phyloP scores from a whole-genome alignment of 352 stramenopile genomes.

The Phytophthora idaei region DNA sequence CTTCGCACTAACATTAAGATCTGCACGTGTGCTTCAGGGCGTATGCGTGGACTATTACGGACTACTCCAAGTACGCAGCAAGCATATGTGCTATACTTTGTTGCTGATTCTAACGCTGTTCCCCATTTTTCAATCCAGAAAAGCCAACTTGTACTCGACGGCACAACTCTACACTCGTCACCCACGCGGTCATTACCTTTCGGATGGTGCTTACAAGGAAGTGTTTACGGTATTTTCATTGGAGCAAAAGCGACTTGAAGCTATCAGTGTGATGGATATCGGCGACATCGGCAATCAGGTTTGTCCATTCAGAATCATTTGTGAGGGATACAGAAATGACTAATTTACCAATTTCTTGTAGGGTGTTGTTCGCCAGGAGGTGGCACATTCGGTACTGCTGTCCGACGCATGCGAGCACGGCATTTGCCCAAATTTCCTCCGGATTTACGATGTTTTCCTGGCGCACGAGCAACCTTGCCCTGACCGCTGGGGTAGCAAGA shows the following conservation, averaged over 20 bases:
- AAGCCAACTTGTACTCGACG: constrained; percentile 45
- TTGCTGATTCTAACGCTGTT: constrained; percentile 12
- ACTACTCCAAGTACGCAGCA: constrained; percentile 55
- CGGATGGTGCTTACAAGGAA: constrained; percentile 88
- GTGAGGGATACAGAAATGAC: neutral
- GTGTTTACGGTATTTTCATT: constrained; percentile 87
- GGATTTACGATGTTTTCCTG: constrained; percentile 92
- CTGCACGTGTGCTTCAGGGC: constrained; percentile 15
- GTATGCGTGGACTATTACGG: constrained; percentile 57
- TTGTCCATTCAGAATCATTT: constrained; percentile 2
- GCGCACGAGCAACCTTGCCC: constrained; percentile 61
- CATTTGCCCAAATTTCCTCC: constrained; percentile 95
- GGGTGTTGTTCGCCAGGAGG: constrained; percentile 91
- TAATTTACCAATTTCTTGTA: constrained; percentile 22
- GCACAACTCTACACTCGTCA: constrained; percentile 53
- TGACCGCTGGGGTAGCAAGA: constrained; percentile 64
- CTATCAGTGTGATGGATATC: constrained; percentile 94
- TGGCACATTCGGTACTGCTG: constrained; percentile 94
- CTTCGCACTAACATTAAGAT: neutral
- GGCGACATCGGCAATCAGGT: constrained; percentile 88
- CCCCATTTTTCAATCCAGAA: constrained; percentile 38
- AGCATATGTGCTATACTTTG: neutral
- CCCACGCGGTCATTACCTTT: constrained; percentile 77
- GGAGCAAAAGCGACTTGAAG: constrained; percentile 64
- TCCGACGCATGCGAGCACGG: constrained; percentile 86